Base-by-base conservation (phyloP, 2,329 filamentous ascomycete species). In the Cephalotrichum gorgonifer region DNA sequence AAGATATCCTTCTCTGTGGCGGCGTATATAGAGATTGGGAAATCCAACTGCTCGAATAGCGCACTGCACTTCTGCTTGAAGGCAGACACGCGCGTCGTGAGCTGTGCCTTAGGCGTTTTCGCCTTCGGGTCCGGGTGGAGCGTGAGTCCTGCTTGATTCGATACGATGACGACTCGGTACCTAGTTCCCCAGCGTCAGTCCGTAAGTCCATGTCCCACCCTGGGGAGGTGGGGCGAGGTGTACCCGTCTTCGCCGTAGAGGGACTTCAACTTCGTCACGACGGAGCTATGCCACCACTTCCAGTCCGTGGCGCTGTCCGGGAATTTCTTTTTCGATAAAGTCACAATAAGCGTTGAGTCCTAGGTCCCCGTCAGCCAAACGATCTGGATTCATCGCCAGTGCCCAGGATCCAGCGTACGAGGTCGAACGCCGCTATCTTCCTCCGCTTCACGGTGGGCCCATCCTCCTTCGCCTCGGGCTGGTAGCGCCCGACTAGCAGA, bases 261-360 rank as follows among this genome's bases (percentile, higher is more conserved):
- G 51, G 81, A 70, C 54, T 75, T 78, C 17, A 98, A 64, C 47
- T 70, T 78, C 0, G 64, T 66, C 1, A 88, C 88, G 1, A 97
- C 86, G 17, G 68, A 73, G 14, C 67, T 57, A 62, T 94, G 71
- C 88, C 89, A 97, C 93, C 93, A 98, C 63, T 87, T 88, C 93
- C 93, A 98, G 62, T 97, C 91, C 4, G 73, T 71, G 0, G 82
- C 78, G 54, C 81, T 78, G 47, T 76, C 75, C 3, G 80, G 75
- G 59, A 91, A 91, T 46, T 78, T 85, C 65, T 88, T 93, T 7
- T 89, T 89, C 0, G 89, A 95, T 4, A 80, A 75, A 0, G 88
- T 85, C 2, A 73, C 73, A 53, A 98, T 88, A 30, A 98, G 68
- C 1, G 93, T 98, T 7, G 87, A 93, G 62, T 98, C 93, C 83